phyloP scores from a whole-genome alignment of 306 rosid genomes.

The Vigna trinervia region DNA sequence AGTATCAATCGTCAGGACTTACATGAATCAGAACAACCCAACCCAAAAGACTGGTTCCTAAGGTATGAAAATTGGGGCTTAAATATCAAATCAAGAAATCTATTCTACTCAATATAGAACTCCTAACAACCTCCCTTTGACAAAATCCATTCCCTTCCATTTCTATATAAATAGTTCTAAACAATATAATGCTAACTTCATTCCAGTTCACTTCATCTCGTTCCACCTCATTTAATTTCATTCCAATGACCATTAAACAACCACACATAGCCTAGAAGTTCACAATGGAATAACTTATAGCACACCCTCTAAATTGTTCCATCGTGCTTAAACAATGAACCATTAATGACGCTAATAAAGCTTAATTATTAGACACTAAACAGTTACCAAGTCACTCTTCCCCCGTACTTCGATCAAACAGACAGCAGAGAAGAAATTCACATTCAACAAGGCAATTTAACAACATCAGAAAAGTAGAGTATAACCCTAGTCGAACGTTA shows the following conservation, averaged over 20 bases:
- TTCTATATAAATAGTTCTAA: background rate
- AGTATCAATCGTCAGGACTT: too few relatives aligned
- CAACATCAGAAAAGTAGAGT: background rate
- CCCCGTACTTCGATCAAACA: slow-evolving; percentile 7
- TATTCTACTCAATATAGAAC: too few relatives aligned
- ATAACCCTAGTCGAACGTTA: background rate
- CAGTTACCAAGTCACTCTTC: background rate
- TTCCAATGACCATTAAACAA: background rate
- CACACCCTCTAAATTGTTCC: background rate
- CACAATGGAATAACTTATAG: background rate
- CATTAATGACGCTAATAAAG: background rate
- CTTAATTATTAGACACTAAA: slow-evolving; percentile 14
- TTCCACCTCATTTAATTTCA: background rate
- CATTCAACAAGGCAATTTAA: background rate
- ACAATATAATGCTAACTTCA: background rate
- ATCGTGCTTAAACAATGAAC: background rate
- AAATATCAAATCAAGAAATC: too few relatives aligned
- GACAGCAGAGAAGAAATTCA: background rate
- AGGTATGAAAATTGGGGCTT: too few relatives aligned
- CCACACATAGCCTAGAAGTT: background rate
- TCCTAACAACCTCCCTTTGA: too few relatives aligned
- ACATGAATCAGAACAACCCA: too few relatives aligned
- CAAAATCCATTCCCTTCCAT: background rate
- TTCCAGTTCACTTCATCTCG: background rate
- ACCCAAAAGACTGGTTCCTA: too few relatives aligned